Conservation (phyloP, 768 basidiomycete species). For the Lentinula lateritia region DNA sequence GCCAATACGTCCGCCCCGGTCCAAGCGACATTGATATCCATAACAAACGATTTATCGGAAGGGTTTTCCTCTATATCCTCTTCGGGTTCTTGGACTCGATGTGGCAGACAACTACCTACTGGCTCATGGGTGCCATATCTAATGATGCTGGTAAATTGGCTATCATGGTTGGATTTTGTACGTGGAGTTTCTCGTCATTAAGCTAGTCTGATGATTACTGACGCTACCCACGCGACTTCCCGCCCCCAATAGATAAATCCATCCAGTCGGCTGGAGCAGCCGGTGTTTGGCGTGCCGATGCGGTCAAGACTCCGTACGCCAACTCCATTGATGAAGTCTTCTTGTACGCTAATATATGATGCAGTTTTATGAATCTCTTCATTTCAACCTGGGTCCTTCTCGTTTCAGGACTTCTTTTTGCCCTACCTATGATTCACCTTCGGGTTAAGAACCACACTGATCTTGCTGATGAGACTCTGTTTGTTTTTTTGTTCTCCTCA, state of each 20-base stretch:
- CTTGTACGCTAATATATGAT: background rate
- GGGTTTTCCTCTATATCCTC: conserved; percentile 61
- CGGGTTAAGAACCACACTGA: conserved; percentile 62
- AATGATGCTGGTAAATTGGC: conserved; percentile 78
- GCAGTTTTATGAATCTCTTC: conserved; percentile 53
- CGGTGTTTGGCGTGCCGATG: conserved; percentile 69
- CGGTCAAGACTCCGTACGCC: conserved; percentile 52
- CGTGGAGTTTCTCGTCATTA: conserved; percentile 19
- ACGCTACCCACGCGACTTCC: background rate
- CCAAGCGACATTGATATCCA: conserved; percentile 51
- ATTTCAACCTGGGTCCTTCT: conserved; percentile 72
- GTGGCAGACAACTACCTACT: conserved; percentile 83
- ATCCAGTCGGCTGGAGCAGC: conserved; percentile 76
- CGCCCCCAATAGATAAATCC: conserved; percentile 48
- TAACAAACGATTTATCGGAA: conserved; percentile 47
- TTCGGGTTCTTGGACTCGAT: conserved; percentile 75
- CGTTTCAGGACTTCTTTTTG: conserved; percentile 55
- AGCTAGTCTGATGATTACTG: background rate
- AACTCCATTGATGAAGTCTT: conserved; percentile 15
- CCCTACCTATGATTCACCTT: conserved; percentile 70
- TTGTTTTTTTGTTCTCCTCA: conserved; percentile 14
- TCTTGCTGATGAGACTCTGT: conserved; percentile 48
- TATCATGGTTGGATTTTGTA: conserved; percentile 78
- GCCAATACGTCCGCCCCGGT: conserved; percentile 25
- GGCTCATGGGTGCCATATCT: conserved; percentile 83